Evolutionary conservation across 371 early-diverging fungal genomes (phyloP).

Genomic region (Cokeromyces recurvatus): DNA sequence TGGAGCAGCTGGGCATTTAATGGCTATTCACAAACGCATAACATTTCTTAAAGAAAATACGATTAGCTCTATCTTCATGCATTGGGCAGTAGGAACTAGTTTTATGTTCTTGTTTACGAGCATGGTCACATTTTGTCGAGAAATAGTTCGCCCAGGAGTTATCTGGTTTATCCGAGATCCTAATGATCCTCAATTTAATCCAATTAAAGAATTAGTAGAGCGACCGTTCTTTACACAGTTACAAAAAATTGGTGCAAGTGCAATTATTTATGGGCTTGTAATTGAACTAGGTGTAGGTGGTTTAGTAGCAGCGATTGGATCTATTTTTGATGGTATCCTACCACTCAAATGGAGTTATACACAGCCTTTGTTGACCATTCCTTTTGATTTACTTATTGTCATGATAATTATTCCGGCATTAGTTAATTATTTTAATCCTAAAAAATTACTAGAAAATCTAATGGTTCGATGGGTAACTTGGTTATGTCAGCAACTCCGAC

Average conservation of each 20-base stretch:
- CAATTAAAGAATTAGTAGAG: constrained; percentile 83
- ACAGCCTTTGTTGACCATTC: constrained; percentile 62
- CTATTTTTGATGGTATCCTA: constrained; percentile 26
- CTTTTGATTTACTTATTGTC: constrained; percentile 69
- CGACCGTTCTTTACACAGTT: constrained; percentile 67
- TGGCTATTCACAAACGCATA: constrained; percentile 3
- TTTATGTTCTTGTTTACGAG: constrained; percentile 88
- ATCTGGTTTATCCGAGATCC: constrained; percentile 96
- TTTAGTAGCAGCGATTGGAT: constrained; percentile 27
- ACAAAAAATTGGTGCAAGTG: constrained; percentile 70
- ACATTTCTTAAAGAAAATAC: constrained; percentile 52
- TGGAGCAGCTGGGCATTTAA: constrained; percentile 7
- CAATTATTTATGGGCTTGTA: constrained; percentile 69
- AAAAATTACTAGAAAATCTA: constrained; percentile 26
- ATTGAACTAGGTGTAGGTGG: constrained; percentile 68
- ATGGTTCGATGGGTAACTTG: constrained; percentile 58
- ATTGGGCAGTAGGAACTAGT: constrained; percentile 86
- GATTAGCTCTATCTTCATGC: constrained; percentile 65
- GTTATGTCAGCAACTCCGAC: constrained; percentile 53
- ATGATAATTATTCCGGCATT: constrained; percentile 62
- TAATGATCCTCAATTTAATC: constrained; percentile 85
- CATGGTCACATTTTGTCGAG: constrained; percentile 70
- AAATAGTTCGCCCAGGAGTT: constrained; percentile 83
- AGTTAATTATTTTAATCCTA: constrained; percentile 45
- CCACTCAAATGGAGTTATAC: constrained; percentile 44